Base-by-base conservation (phyloP, 2,329 filamentous ascomycete species). In the Tolypocladium nubicola region DNA sequence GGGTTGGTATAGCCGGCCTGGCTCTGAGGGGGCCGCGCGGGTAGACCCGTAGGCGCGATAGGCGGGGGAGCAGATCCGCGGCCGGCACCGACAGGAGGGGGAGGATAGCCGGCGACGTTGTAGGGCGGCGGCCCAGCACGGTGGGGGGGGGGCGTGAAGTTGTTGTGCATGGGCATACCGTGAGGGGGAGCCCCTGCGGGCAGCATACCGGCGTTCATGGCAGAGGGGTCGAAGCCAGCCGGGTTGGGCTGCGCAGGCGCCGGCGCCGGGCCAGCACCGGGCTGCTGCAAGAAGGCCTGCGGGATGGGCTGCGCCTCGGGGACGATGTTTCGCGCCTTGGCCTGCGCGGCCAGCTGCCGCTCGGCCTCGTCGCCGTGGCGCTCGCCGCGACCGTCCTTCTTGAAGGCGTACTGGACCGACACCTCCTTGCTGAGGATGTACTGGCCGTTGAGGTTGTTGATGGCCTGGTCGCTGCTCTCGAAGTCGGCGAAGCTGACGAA, bases 381-480 rank as follows among this genome's bases (percentile, higher is more conserved):
- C 75, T 97, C 93, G 65, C 93, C 93, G 76, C 96, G 96, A 64
- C 94, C 94, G 68, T 99, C 94, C 75, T 97, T 97, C 80, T 99
- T 99, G 82, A 96, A 97, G 43, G 94, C 94, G 72, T 97, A 99
- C 73, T 97, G 93, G 50, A 99, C 94, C 3, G 88, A 89, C 65
- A 97, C 88, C 72, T 96, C 89, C 76, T 96, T 96, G 79, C 94
- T 96, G 79, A 96, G 92, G 60, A 99, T 84, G 73, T 94, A 97
- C 75, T 97, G 92, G 55, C 90, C 90, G 70, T 96, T 89, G 88
- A 99, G 92, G 70, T 93, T 94, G 63, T 86, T 82, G 61, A 96
- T 90, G 47, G 94, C 92, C 61, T 90, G 87, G 68, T 99, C 94
- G 13, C 90, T 94, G 64, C 90, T 88, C 68, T 97, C 94, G 70